phyloP scores from a whole-genome alignment of 768 basidiomycete genomes.

The Fomitopsis serialis region DNA sequence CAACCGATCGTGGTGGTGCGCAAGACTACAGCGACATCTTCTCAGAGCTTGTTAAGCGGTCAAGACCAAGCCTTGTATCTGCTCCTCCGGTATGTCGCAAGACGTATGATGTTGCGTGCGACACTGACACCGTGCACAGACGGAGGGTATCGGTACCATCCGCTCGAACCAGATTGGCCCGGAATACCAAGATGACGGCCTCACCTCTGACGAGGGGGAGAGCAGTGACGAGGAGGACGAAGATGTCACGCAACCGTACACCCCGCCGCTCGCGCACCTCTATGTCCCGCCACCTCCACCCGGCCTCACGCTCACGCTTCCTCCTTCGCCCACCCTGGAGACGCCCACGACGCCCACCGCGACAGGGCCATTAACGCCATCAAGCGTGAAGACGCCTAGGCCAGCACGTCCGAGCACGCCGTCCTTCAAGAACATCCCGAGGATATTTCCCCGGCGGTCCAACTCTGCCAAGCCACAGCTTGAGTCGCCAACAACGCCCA shows the following conservation, averaged over 20 bases:
- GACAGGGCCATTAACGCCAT: neutral
- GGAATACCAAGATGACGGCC: constrained; percentile 69
- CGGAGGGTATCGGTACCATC: constrained; percentile 81
- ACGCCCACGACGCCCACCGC: constrained; percentile 17
- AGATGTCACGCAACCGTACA: constrained; percentile 25
- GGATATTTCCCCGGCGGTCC: constrained; percentile 29
- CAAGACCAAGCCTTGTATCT: constrained; percentile 63
- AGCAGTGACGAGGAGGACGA: constrained; percentile 31
- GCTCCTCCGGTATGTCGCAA: constrained; percentile 63
- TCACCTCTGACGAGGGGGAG: constrained; percentile 51
- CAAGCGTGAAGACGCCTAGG: constrained; percentile 18
- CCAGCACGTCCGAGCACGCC: constrained; percentile 21
- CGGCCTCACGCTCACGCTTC: neutral
- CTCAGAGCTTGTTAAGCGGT: constrained; percentile 54
- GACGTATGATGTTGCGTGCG: neutral
- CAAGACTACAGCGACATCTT: constrained; percentile 59
- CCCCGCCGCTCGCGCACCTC: constrained; percentile 11
- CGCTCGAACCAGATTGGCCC: constrained; percentile 54
- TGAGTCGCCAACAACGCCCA: neutral
- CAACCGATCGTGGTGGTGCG: constrained; percentile 36
- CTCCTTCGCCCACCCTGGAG: constrained; percentile 1
- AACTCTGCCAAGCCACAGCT: neutral
- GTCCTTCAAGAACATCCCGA: constrained; percentile 21
- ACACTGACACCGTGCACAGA: constrained; percentile 37
- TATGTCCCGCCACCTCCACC: constrained; percentile 7